Percentiles rank a stretch among this genome's conserved stretches.
phyloP scores from a whole-genome alignment of 2,329 filamentous ascomycete species.

The Orbilia quercus region DNA sequence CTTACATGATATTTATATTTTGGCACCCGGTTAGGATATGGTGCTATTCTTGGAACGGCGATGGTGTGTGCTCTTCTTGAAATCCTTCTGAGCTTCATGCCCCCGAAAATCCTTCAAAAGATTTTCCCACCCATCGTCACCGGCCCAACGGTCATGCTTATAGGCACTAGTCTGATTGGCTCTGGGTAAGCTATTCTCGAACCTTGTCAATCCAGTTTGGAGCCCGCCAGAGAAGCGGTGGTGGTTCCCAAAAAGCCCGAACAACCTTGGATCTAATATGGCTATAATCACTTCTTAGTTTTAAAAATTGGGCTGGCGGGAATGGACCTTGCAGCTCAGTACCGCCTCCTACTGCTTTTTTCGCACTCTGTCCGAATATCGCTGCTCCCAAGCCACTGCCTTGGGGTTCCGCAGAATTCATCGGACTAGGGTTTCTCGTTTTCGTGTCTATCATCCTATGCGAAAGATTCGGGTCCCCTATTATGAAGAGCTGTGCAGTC shows the following conservation, averaged over 20 bases:
- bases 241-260: too few relatives aligned
- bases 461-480: constrained; percentile 74
- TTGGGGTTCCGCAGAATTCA: constrained; percentile 81
- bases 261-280: background rate
- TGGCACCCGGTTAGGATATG: constrained; percentile 75
- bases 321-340: constrained; percentile 70
- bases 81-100: constrained; percentile 74
- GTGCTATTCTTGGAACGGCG: constrained; percentile 69
- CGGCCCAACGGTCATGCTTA: constrained; percentile 74
- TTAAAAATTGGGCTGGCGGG: constrained; percentile 77
- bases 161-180: constrained; percentile 73
- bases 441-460: constrained; percentile 76
- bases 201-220: background rate
- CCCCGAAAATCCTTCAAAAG: constrained; percentile 70
- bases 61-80: constrained; percentile 74
- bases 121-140: constrained; percentile 77
- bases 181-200: constrained; percentile 62
- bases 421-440: constrained; percentile 74
- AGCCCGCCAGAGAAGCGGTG: too few relatives aligned
- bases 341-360: constrained; percentile 67
- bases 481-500: constrained; percentile 76
- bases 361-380: constrained; percentile 70
- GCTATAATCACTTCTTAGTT: constrained; percentile 63
- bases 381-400: constrained; percentile 71
- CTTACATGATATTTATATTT: constrained; percentile 66